Evolutionary conservation across 148 eudicot species (phyloP).

Genomic region (Linanthus parryae): DNA sequence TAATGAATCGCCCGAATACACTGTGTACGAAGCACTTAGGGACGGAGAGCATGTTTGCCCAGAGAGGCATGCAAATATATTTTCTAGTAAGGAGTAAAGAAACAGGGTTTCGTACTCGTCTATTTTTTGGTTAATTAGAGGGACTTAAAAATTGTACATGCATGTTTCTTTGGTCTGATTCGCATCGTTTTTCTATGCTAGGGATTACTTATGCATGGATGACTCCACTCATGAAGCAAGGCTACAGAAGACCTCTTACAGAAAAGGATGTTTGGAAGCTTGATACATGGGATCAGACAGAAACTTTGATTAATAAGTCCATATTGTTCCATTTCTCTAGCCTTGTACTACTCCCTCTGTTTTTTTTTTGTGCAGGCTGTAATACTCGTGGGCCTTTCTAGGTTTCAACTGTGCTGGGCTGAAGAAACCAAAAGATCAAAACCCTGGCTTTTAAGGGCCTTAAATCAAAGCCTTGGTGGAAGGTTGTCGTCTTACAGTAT

Average conservation of each 20-base stretch:
- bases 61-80: conserved; percentile 45
- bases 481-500: conserved; percentile 19
- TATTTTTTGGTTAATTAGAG: neutral
- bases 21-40: conserved; percentile 31
- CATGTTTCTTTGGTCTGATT: neutral
- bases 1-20: conserved; percentile 25
- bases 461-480: conserved; percentile 40
- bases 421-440: conserved; percentile 38
- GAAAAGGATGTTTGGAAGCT: conserved; percentile 56
- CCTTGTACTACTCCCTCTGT: neutral
- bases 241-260: conserved; percentile 41
- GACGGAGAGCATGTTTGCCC: conserved; percentile 52
- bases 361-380: neutral
- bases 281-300: conserved; percentile 51
- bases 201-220: conserved; percentile 46
- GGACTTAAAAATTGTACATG: too few relatives aligned
- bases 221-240: conserved; percentile 53
- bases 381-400: conserved; percentile 6
- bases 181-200: conserved; percentile 5
- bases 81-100: conserved; percentile 39
- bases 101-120: too few relatives aligned
- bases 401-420: conserved; percentile 42
- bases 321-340: conserved; percentile 4
- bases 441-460: conserved; percentile 47
- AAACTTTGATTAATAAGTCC: conserved; percentile 30